Conservation (phyloP, 2,329 filamentous ascomycete genomes). For the Elsinoe necatrix region DNA sequence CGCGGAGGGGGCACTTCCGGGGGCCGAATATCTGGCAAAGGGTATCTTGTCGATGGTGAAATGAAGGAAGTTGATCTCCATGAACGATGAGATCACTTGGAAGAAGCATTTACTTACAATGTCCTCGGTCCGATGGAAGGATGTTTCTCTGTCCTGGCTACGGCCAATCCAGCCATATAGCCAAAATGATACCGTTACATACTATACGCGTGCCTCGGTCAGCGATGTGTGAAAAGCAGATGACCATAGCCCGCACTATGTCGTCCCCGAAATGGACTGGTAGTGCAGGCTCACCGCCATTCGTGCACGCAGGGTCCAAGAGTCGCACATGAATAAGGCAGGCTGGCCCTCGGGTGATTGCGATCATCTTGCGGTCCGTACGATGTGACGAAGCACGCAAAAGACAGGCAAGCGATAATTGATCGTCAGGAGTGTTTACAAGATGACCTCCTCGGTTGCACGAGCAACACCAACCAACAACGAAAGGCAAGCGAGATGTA, state of each 20-base stretch:
- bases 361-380: not conserved
- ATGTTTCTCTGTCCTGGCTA: not conserved
- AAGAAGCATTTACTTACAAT: not conserved
- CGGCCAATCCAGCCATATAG: not conserved
- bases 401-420: not conserved
- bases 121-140: not conserved
- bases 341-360: constrained; percentile 9
- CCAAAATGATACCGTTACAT: not conserved
- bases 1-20: not conserved
- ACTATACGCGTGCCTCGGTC: not conserved
- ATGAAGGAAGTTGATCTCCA: not conserved
- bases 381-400: constrained; percentile 2
- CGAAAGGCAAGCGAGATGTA: not conserved
- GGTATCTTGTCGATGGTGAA: not conserved
- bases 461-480: not conserved
- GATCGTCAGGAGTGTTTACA: constrained; percentile 6
- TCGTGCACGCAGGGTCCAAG: not conserved
- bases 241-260: not conserved
- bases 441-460: constrained; percentile 7
- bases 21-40: constrained; percentile 6
- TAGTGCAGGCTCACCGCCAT: constrained; percentile 6
- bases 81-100: not conserved
- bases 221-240: not conserved
- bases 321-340: not conserved
- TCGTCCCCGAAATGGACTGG: not conserved